Conservation (phyloP, 2,329 filamentous ascomycete species). For the Cladorrhinum sp. region DNA sequence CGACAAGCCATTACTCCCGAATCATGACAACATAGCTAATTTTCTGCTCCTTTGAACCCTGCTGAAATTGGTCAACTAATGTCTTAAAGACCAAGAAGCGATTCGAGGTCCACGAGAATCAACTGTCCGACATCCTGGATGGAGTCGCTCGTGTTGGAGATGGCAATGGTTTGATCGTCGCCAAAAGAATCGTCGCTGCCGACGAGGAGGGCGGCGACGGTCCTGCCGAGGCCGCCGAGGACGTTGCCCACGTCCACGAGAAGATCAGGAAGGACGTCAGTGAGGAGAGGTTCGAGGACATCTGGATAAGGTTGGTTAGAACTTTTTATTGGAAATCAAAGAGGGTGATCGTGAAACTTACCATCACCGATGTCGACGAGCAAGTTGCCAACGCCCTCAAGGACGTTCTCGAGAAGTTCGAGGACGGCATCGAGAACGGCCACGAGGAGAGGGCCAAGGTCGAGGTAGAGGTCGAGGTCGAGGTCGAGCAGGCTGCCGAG, state of each 20-base stretch:
- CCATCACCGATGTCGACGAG: not conserved
- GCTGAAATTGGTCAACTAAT: no score
- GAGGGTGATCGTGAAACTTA: no score
- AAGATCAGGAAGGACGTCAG: not conserved
- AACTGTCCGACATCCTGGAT: not conserved
- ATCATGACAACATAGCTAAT: no score
- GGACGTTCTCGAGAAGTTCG: not conserved
- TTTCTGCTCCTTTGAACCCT: no score
- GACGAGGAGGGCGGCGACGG: not conserved
- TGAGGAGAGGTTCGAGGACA: no score
- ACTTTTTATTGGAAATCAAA: no score
- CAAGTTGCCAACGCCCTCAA: not conserved
- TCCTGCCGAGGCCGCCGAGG: not conserved
- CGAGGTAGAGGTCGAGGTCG: constrained; percentile 8
- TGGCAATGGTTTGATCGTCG: no score
- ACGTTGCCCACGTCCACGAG: not conserved
- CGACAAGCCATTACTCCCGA: no score
- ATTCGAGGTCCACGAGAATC: not conserved
- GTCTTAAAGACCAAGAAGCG: no score
- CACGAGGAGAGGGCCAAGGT: constrained; percentile 11
- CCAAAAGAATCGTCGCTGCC: no score
- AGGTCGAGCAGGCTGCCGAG: constrained; percentile 15
- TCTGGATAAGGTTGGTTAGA: no score
- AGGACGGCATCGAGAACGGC: constrained; percentile 8
- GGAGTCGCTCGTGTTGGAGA: no score